These are phyloP conservation scores for Pseudozyma sp. DNA, from an alignment of 1,284 basidiomycete genomes.

Conservation along the genomic window DNA sequence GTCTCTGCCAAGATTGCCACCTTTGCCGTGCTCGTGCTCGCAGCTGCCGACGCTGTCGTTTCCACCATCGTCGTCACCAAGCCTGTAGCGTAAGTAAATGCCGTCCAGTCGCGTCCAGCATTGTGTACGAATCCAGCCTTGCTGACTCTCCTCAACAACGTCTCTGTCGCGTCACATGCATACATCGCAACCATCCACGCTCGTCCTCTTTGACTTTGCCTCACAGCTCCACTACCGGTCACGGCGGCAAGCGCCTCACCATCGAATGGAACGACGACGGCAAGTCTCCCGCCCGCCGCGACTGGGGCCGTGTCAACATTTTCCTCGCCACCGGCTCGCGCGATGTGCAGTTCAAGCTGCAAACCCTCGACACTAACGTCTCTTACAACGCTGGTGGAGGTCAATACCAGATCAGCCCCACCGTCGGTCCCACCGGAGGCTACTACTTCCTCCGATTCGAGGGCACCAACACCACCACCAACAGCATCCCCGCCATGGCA, in stretches of 20 bases:
- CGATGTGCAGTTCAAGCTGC: conserved; percentile 61
- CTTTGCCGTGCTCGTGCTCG: conserved; percentile 42
- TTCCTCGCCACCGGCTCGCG: conserved; percentile 59
- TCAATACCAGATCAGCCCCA: conserved; percentile 43
- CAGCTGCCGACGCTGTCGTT: conserved; percentile 41
- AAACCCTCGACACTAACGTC: conserved; percentile 51
- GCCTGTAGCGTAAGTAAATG: conserved; percentile 53
- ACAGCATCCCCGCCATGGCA: conserved; percentile 50
- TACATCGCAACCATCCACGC: background rate
- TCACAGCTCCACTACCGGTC: conserved; percentile 47
- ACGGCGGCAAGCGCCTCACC: conserved; percentile 43
- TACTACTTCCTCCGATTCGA: conserved; percentile 66
- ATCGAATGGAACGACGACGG: conserved; percentile 62
- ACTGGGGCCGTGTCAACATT: conserved; percentile 61
- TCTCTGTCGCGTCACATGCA: background rate
- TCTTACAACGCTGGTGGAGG: conserved; percentile 17
- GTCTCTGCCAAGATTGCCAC: conserved; percentile 37
- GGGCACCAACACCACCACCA: conserved; percentile 48
- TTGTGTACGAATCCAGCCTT: background rate
- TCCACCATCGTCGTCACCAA: conserved; percentile 55
- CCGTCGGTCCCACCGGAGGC: conserved; percentile 49
- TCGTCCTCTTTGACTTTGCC: background rate
- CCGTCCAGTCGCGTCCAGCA: background rate
- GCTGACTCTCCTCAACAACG: conserved; percentile 2
- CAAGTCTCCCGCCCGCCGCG: conserved; percentile 40